Percentiles rank a stretch among this genome's conserved stretches.
Conservation (phyloP, 345 rosid species). For the Eucalyptus caleyi region DNA sequence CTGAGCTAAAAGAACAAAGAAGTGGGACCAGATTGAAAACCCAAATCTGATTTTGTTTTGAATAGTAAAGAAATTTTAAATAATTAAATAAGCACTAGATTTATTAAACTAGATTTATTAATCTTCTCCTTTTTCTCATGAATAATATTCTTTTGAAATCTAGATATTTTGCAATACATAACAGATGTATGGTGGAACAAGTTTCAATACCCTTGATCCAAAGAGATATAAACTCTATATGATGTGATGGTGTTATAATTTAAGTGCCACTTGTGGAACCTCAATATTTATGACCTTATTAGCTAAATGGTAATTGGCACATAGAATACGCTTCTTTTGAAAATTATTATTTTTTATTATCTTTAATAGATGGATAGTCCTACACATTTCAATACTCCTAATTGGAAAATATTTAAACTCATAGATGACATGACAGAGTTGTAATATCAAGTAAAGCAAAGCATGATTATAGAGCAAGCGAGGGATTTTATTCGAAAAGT, state of each 20-base stretch:
- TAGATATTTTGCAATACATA: neutral
- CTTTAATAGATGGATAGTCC: neutral
- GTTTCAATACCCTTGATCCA: neutral
- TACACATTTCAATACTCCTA: neutral
- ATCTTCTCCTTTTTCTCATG: neutral
- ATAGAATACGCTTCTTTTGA: fast-evolving
- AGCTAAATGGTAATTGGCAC: neutral
- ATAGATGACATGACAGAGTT: neutral
- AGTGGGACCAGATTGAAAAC: neutral
- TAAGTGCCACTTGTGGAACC: neutral
- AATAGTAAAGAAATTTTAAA: neutral
- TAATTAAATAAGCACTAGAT: neutral
- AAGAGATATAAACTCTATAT: neutral
- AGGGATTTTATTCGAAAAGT: neutral
- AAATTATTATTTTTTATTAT: too few relatives aligned
- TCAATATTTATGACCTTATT: neutral
- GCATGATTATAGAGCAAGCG: neutral
- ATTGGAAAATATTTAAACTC: neutral
- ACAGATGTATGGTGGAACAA: neutral
- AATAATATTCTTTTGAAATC: neutral
- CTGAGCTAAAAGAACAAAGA: neutral
- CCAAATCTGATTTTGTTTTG: neutral
- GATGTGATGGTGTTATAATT: too few relatives aligned
- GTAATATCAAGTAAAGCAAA: neutral
- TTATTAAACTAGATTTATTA: neutral